Evolutionary conservation across 2,329 filamentous ascomycete genomes (phyloP).

Genomic region (Talaromyces sp.): DNA sequence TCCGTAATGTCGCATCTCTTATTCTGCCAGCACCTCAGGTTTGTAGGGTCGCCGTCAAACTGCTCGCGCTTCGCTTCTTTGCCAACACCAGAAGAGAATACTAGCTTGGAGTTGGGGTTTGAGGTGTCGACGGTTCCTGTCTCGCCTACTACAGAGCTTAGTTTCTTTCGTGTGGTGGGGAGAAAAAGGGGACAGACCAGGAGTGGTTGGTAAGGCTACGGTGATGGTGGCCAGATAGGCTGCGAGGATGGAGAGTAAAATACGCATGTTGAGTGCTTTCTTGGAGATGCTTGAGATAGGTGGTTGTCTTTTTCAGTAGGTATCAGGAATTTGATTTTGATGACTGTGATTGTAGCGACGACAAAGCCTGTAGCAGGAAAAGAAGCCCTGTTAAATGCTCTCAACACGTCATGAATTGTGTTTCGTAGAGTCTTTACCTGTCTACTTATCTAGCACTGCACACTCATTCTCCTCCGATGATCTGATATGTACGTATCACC

Average conservation of each 20-base stretch:
- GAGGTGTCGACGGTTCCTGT: neutral
- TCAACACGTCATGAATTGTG: neutral
- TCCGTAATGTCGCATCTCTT: neutral
- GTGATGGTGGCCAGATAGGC: neutral
- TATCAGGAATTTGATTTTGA: neutral
- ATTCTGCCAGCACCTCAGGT: neutral
- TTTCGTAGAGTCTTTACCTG: neutral
- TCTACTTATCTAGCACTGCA: neutral
- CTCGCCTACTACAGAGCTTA: neutral
- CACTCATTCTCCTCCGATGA: neutral
- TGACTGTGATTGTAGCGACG: neutral
- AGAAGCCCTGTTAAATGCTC: neutral
- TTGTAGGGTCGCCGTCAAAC: neutral
- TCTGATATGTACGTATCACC: neutral
- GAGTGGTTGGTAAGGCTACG: neutral
- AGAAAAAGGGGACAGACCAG: neutral
- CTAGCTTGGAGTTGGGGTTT: neutral
- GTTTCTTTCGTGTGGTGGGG: neutral
- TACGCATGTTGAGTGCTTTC: neutral
- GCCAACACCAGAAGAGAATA: neutral
- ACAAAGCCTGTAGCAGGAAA: neutral
- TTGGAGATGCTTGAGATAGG: too few relatives aligned
- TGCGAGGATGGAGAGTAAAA: neutral
- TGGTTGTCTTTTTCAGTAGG: too few relatives aligned
- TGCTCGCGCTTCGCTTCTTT: neutral